Percentiles rank a stretch among this genome's conserved stretches.
These are phyloP conservation scores for Eremochloa ophiuroides DNA, from an alignment of 176 grass and related monocot genomes.

Conservation along the genomic window DNA sequence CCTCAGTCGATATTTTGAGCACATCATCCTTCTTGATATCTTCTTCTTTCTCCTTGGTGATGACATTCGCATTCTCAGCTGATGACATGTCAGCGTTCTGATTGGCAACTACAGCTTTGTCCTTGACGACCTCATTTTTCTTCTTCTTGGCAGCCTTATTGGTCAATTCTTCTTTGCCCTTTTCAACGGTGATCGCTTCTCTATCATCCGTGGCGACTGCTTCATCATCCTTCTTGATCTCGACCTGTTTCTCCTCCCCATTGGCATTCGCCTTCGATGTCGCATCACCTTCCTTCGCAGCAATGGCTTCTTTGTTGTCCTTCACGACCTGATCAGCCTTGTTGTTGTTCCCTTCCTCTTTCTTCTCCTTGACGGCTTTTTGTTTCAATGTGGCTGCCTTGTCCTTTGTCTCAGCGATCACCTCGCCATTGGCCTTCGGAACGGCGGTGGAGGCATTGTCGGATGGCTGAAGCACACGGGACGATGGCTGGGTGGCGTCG, in stretches of 20 bases:
- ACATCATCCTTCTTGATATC: not conserved
- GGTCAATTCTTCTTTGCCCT: slow-evolving; percentile 7
- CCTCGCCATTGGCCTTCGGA: not conserved
- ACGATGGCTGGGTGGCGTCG: slow-evolving; percentile 9
- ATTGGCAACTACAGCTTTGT: not conserved
- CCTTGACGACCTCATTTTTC: slow-evolving; percentile 19
- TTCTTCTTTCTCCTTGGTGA: not conserved
- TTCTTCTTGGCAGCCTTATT: not conserved
- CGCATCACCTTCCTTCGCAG: not conserved
- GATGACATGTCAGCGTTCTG: not conserved
- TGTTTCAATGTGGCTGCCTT: not conserved
- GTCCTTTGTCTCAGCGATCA: not conserved
- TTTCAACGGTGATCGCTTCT: not conserved
- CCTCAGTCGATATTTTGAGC: not conserved
- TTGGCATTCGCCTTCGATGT: not conserved
- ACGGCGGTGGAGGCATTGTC: not conserved
- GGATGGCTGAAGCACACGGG: not conserved
- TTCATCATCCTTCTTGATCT: slow-evolving; percentile 17
- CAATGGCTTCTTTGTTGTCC: not conserved
- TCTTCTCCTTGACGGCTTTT: slow-evolving; percentile 4
- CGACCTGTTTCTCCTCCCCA: slow-evolving; percentile 16
- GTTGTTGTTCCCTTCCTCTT: not conserved
- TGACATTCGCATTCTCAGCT: not conserved
- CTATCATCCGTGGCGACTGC: not conserved
- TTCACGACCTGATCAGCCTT: not conserved